Conservation (phyloP, 331 rosid species). For the Stylosanthes scabra region DNA sequence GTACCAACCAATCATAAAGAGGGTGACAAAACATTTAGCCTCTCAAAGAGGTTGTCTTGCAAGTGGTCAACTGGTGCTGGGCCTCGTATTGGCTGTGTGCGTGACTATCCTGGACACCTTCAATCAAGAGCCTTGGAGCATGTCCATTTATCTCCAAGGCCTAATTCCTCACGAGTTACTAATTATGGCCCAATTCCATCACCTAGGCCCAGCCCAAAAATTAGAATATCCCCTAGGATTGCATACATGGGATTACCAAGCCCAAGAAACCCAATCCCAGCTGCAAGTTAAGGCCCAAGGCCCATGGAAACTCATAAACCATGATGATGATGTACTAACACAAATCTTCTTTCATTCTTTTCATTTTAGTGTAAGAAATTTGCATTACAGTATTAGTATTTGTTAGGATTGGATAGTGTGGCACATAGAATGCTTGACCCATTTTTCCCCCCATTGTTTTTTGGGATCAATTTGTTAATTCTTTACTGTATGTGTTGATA, state of each 20-base stretch:
- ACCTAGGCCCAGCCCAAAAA: slow-evolving; percentile 94
- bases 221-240: slow-evolving; percentile 80
- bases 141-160: slow-evolving; percentile 76
- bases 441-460: slow-evolving; percentile 24
- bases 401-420: not conserved
- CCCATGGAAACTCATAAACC: too few relatives aligned
- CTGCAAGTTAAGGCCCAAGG: slow-evolving; percentile 28
- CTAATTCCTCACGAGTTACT: slow-evolving; percentile 37
- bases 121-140: slow-evolving; percentile 89
- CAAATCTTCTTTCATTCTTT: not conserved
- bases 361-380: not conserved
- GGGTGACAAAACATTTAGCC: slow-evolving; percentile 43
- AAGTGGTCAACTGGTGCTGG: slow-evolving; percentile 90
- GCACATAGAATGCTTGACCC: not conserved
- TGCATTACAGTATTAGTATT: not conserved
- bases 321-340: slow-evolving; percentile 10
- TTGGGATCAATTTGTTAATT: slow-evolving; percentile 35
- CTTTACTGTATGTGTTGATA: not conserved
- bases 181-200: slow-evolving; percentile 89
- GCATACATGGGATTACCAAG: slow-evolving; percentile 78
- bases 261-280: slow-evolving; percentile 68
- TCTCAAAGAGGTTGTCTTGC: slow-evolving; percentile 60
- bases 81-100: slow-evolving; percentile 94
- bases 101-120: slow-evolving; percentile 81
- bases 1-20: slow-evolving; percentile 31